Percentiles rank a stretch among this genome's conserved stretches.
These are phyloP conservation scores for Salix dunnii DNA, from an alignment of 345 rosid genomes.

Conservation along the genomic window DNA sequence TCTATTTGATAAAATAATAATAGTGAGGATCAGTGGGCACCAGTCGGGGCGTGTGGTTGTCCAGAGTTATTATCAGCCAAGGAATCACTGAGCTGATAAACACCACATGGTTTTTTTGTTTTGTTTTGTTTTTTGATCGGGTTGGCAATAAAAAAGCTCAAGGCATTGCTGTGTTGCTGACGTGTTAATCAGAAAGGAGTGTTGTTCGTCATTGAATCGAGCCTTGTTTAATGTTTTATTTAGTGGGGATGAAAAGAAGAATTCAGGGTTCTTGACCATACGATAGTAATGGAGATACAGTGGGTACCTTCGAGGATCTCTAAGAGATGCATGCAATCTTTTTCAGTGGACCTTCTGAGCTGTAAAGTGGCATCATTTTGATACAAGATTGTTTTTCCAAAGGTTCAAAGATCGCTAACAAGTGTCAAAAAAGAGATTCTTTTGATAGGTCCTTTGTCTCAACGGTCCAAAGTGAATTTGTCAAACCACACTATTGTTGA, in stretches of 20 bases:
- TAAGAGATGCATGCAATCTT: neutral
- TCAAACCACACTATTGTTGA: too few relatives aligned
- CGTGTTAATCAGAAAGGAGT: neutral
- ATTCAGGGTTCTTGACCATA: neutral
- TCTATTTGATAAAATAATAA: neutral
- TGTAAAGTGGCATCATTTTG: neutral
- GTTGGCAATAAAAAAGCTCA: neutral
- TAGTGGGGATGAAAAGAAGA: neutral
- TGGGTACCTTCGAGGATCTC: conserved; percentile 10
- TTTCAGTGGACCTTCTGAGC: neutral
- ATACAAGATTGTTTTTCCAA: neutral
- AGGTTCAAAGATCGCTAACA: neutral
- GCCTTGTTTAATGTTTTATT: neutral
- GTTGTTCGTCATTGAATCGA: neutral
- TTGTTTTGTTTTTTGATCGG: neutral
- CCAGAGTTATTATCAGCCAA: neutral
- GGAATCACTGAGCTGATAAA: neutral
- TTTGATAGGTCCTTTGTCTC: neutral
- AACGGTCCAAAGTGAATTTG: neutral
- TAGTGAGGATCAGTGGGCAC: neutral
- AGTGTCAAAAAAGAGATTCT: neutral
- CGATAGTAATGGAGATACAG: neutral
- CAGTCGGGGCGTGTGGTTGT: too few relatives aligned
- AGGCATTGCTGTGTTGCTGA: neutral
- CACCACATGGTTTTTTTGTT: neutral